Evolutionary conservation across 2,329 filamentous ascomycete species (phyloP), one percentile per base, ranked within the genome.

Genomic region (Phymatotrichopsis omnivora): DNA sequence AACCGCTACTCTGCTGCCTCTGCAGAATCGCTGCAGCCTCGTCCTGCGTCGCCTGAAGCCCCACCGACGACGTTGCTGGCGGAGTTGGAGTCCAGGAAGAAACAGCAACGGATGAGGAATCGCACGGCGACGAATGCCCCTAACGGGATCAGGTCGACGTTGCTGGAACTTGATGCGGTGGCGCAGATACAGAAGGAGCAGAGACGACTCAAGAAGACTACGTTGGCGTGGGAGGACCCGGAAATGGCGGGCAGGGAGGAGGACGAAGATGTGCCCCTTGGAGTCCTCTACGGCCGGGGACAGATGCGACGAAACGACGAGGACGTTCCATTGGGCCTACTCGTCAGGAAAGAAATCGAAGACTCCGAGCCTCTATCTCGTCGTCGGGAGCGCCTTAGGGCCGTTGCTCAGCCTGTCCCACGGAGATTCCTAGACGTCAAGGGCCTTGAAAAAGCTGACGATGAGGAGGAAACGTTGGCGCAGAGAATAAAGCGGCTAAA

Each of bases 41-140:
- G 1, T 80, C 27, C 7, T 16, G 40, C 36, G 20, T 35, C 35
- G 4, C 46, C 76, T 52, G 71, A 78, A 42, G 85, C 83, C 1
- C 74, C 79, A 3, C 91, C 91, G 1, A 93, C 86, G 1, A 98
- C 91, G 0, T 72, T 98, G 0, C 74, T 98, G 19, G 91, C 91
- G 0, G 91, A 98, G 62, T 69, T 98, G 6, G 85, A 95, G 61
- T 67, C 93, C 53, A 81, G 91, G 39, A 96, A 98, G 62, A 79
- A 84, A 49, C 83, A 94, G 57, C 80, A 93, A 58, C 87, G 85
- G 63, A 71, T 79, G 51, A 78, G 91, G 27, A 91, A 80, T 23
- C 75, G 78, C 17, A 81, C 81, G 11, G 72, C 79, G 17, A 70
- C 74, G 24, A 75, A 72, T 33, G 64, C 66, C 2, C 80, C 82